A percentile compares a stretch with the other conserved stretches of the same genome.
phyloP scores from a whole-genome alignment of 73 alveolate genomes.

The Paramecium primaurelia region DNA sequence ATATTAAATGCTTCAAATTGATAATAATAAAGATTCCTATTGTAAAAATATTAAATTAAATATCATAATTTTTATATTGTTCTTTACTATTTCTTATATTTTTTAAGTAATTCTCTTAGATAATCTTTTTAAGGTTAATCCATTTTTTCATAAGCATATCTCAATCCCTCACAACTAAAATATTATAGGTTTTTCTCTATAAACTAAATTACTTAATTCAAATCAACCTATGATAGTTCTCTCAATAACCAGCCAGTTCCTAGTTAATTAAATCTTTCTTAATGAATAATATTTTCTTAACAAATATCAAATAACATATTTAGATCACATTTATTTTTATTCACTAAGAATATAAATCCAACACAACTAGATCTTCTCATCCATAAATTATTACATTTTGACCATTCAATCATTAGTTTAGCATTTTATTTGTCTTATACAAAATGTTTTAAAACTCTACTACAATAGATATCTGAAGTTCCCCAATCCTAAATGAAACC shows the following conservation, averaged over 20 bases:
- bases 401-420: constrained; percentile 11
- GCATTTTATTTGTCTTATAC: not conserved
- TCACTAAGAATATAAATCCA: not conserved
- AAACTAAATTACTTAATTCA: not conserved
- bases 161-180: constrained; percentile 19
- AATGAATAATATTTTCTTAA: not conserved
- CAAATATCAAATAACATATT: not conserved
- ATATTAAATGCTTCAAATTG: not conserved
- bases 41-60: not conserved
- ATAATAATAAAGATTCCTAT: not conserved
- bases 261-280: constrained; percentile 29
- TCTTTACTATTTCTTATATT: not conserved
- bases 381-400: constrained; percentile 7
- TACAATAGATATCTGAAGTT: not conserved
- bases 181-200: not conserved
- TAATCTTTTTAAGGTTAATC: not conserved
- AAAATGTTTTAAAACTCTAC: not conserved
- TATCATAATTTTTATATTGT: not conserved
- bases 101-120: not conserved
- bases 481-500: constrained; percentile 12
- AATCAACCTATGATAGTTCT: not conserved
- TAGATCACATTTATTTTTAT: not conserved
- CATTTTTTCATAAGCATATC: constrained; percentile 30
- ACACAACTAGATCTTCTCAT: constrained; percentile 48
- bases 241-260: constrained; percentile 40